phyloP scores from a whole-genome alignment of 257 asterid species.

The Solanum sparsipilum region DNA sequence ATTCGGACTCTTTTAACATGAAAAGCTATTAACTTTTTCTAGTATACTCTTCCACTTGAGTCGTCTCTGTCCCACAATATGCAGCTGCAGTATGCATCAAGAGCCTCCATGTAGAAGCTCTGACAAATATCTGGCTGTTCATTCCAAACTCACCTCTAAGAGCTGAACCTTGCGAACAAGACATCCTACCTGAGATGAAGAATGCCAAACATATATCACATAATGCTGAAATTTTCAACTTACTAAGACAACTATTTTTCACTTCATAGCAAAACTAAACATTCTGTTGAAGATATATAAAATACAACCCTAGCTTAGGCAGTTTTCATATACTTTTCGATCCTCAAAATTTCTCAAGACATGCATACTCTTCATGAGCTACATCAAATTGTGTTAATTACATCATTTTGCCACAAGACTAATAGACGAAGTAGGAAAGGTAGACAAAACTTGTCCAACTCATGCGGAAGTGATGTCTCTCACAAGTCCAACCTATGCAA shows the following conservation, averaged over 20 bases:
- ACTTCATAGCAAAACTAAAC: neutral
- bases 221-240: neutral
- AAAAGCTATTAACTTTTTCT: neutral
- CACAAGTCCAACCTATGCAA: neutral
- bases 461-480: neutral
- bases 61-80: neutral
- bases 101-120: constrained; percentile 57
- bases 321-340: neutral
- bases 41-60: neutral
- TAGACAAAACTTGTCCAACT: neutral
- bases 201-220: neutral
- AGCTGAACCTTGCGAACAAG: neutral
- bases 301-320: neutral
- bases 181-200: neutral
- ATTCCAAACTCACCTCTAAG: neutral
- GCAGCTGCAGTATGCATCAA: constrained; percentile 15
- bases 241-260: neutral
- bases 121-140: constrained; percentile 46
- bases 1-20: neutral
- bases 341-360: neutral
- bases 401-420: neutral
- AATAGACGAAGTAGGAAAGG: neutral
- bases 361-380: neutral
- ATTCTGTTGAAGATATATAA: neutral
- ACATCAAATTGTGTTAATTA: neutral